A percentile compares a stretch with the other conserved stretches of the same genome.
These are phyloP conservation scores for Chaetomiaceae sp. DNA, from an alignment of 2,329 filamentous ascomycete species.

Conservation along the genomic window DNA sequence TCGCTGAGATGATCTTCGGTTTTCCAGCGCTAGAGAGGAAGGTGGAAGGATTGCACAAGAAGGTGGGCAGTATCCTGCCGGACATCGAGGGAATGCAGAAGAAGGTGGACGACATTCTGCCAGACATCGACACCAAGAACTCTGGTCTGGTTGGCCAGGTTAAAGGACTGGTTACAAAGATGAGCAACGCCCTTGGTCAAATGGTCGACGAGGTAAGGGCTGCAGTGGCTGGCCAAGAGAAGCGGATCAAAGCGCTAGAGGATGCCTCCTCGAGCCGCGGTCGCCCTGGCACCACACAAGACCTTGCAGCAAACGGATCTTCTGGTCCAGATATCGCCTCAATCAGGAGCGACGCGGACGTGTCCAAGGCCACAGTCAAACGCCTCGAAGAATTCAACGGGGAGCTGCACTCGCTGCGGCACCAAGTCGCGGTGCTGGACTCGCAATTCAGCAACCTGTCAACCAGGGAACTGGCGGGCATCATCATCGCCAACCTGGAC, in stretches of 20 bases:
- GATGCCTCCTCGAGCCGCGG: background rate
- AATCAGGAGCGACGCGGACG: slow-evolving; percentile 3
- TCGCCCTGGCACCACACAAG: background rate
- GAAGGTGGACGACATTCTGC: slow-evolving; percentile 1
- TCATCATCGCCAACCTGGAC: slow-evolving; percentile 35
- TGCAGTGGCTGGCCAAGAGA: background rate
- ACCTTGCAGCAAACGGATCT: background rate
- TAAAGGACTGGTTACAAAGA: background rate
- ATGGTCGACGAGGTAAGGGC: background rate
- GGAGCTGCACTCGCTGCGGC: slow-evolving; percentile 27
- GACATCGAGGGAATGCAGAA: slow-evolving; percentile 3
- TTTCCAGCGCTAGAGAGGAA: slow-evolving; percentile 10
- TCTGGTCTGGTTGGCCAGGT: background rate
- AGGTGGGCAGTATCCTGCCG: background rate
- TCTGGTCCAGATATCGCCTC: background rate
- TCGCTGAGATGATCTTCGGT: slow-evolving; percentile 11
- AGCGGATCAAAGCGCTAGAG: slow-evolving; percentile 8
- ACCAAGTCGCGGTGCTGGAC: slow-evolving; percentile 37
- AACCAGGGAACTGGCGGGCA: slow-evolving; percentile 36
- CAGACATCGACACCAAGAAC: slow-evolving; percentile 5
- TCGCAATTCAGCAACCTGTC: slow-evolving; percentile 44
- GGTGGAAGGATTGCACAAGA: slow-evolving; percentile 6
- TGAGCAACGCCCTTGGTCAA: background rate
- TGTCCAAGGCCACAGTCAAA: background rate
- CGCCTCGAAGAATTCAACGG: slow-evolving; percentile 15